phyloP scores from a whole-genome alignment of 2,329 filamentous ascomycete species.

The Trichoderma arundinaceum region DNA sequence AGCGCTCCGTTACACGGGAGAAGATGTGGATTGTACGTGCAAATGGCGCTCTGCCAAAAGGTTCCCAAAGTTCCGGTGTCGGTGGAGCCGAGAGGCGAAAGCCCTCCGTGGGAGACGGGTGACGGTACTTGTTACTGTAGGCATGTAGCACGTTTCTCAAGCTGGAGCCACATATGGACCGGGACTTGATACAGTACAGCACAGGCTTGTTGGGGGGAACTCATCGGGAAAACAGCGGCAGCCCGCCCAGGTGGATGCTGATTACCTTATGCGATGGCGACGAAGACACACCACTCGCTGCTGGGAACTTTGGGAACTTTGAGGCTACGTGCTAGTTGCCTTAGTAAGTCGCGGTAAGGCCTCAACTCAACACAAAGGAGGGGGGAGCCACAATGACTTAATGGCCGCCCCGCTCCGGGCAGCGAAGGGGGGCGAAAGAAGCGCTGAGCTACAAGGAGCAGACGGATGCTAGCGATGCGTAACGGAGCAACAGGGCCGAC shows the following conservation, averaged over 20 bases:
- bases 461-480: not conserved
- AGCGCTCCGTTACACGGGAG: too few relatives aligned
- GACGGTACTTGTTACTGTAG: not conserved
- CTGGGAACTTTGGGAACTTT: slow-evolving; percentile 23
- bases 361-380: not conserved
- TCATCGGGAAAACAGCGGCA: slow-evolving; percentile 6
- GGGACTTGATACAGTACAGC: too few relatives aligned
- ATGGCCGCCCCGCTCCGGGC: slow-evolving; percentile 31
- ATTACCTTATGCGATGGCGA: not conserved
- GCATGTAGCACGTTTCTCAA: not conserved
- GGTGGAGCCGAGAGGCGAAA: slow-evolving; percentile 13
- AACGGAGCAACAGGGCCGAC: not conserved
- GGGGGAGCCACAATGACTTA: slow-evolving; percentile 31
- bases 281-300: not conserved
- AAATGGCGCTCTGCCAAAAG: slow-evolving; percentile 21
- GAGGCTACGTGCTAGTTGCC: not conserved
- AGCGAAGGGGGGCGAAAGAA: slow-evolving; percentile 23
- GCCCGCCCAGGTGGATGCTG: not conserved
- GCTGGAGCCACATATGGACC: not conserved
- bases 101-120: not conserved
- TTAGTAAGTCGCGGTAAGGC: not conserved
- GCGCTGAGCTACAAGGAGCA: not conserved
- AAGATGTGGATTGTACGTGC: not conserved
- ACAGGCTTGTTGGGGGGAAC: too few relatives aligned
- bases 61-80: slow-evolving; percentile 25